Evolutionary conservation across 177 flowering plant species (phyloP).

Genomic region (Vitis hybrid): DNA sequence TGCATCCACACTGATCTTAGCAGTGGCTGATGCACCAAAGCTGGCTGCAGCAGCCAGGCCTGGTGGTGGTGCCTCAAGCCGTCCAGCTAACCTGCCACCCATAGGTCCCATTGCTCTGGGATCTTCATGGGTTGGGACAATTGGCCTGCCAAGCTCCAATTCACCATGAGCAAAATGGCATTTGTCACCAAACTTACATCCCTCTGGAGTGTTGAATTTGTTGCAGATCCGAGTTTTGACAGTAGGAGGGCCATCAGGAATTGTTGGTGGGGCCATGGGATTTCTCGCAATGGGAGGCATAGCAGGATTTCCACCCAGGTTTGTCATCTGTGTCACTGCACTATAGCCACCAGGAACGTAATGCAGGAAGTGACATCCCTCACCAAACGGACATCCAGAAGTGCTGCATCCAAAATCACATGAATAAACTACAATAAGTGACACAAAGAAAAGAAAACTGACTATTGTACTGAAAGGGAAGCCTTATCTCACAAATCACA

Average conservation of each 20-base stretch:
- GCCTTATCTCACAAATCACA: no score
- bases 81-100: conserved; percentile 32
- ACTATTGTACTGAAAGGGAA: no score
- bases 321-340: conserved; percentile 56
- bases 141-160: conserved; percentile 62
- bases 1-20: conserved; percentile 69
- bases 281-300: conserved; percentile 35
- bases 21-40: conserved; percentile 69
- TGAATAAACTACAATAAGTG: no score
- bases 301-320: conserved; percentile 28
- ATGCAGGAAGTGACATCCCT: conserved; percentile 72
- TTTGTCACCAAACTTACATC: conserved; percentile 62
- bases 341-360: conserved; percentile 72
- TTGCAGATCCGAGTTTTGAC: conserved; percentile 52
- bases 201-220: conserved; percentile 49
- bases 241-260: conserved; percentile 35
- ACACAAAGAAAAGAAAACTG: no score
- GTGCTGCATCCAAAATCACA: conserved; percentile 40
- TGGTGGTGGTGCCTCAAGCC: conserved; percentile 36
- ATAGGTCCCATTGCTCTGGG: conserved; percentile 35
- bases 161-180: conserved; percentile 65
- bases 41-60: conserved; percentile 42
- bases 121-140: conserved; percentile 35
- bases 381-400: conserved; percentile 85
- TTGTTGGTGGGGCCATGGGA: conserved; percentile 26